Conservation (phyloP, 129 eudicot species). For the Sambucus nigra region DNA sequence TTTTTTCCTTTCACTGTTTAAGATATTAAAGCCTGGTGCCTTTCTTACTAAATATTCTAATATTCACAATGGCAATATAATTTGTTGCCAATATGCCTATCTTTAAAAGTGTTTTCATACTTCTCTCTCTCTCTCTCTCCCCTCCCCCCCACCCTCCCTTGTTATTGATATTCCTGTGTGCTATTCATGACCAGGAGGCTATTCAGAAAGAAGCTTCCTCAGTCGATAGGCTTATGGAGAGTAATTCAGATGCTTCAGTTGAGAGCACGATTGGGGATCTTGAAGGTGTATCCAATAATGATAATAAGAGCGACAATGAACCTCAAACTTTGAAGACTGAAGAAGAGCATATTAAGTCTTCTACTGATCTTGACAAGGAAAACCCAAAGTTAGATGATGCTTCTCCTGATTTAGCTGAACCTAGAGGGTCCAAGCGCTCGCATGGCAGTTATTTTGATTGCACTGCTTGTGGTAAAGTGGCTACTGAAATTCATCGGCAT, state of each 20-base stretch:
- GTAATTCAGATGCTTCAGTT: conserved; percentile 15
- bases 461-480: conserved; percentile 54
- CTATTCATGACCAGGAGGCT: conserved; percentile 36
- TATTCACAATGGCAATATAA: too few species aligned
- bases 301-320: conserved; percentile 16
- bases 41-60: too few species aligned
- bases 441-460: conserved; percentile 38
- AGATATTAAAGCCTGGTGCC: too few species aligned
- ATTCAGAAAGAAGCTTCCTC: conserved; percentile 19
- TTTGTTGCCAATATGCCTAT: too few species aligned
- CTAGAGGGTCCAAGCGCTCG: conserved; percentile 37
- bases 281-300: conserved; percentile 5
- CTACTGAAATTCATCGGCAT: conserved; percentile 42
- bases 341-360: conserved; percentile 6
- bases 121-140: neutral
- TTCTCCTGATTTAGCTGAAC: conserved; percentile 10
- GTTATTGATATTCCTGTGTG: neutral
- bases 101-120: neutral
- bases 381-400: conserved; percentile 18
- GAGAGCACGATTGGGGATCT: conserved; percentile 5
- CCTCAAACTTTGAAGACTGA: conserved; percentile 15
- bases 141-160: too few species aligned
- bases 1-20: too few species aligned
- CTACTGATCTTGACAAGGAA: conserved; percentile 23
- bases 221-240: conserved; percentile 10